phyloP scores from a whole-genome alignment of 768 basidiomycete species.

The Daedalea quercina region DNA sequence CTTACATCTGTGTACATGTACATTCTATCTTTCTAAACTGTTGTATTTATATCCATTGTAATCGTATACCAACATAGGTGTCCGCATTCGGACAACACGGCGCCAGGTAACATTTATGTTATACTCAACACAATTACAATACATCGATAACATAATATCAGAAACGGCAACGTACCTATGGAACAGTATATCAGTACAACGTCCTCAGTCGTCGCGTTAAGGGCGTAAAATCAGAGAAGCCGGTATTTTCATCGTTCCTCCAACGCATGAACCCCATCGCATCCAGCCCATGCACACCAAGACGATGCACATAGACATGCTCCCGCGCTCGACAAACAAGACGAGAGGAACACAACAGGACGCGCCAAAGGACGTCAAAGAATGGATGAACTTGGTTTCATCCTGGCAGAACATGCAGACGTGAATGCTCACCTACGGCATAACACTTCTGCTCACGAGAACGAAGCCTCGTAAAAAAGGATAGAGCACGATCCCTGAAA shows the following conservation, averaged over 20 bases:
- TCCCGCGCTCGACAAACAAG: slow-evolving; percentile 31
- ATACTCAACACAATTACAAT: no score
- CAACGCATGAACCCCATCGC: slow-evolving; percentile 15
- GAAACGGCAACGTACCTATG: background rate
- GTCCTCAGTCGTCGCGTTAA: background rate
- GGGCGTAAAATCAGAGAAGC: slow-evolving; percentile 17
- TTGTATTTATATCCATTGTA: no score
- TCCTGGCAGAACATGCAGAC: slow-evolving; percentile 27
- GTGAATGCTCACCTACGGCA: background rate
- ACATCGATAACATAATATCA: no score
- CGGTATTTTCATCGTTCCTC: slow-evolving; percentile 17
- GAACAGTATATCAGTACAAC: background rate
- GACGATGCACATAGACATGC: slow-evolving; percentile 38
- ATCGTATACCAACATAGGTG: no score
- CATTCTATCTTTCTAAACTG: no score
- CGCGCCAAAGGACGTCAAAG: slow-evolving; percentile 49
- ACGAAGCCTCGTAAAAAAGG: background rate
- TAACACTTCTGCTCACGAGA: background rate
- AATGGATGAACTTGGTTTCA: slow-evolving; percentile 85
- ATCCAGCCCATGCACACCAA: slow-evolving; percentile 38
- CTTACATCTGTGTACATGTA: no score
- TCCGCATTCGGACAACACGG: no score
- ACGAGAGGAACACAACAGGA: slow-evolving; percentile 23
- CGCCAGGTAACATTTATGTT: no score
- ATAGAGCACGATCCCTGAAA: background rate